Evolutionary conservation across 345 rosid genomes (phyloP).

Genomic region (Murraya koenigii): DNA sequence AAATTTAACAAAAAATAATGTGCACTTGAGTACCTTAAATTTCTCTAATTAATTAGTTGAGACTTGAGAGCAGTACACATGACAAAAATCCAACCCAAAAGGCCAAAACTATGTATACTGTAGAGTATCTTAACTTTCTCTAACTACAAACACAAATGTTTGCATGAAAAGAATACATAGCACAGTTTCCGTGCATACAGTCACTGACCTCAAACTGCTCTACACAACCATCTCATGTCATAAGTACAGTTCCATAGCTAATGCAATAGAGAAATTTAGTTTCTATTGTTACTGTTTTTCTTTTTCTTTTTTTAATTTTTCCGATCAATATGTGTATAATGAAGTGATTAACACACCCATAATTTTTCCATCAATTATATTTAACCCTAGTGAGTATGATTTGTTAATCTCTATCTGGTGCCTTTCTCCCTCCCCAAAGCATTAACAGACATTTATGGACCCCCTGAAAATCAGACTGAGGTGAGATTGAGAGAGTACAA

Average conservation of each 20-base stretch:
- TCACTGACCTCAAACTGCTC: neutral
- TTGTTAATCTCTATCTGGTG: neutral
- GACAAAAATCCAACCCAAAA: too few relatives aligned
- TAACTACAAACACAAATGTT: neutral
- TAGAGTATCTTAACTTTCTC: too few relatives aligned
- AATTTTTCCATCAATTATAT: neutral
- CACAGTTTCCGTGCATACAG: neutral
- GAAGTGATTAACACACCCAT: neutral
- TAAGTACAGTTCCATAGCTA: neutral
- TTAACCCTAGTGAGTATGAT: conserved; percentile 16
- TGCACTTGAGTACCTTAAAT: too few relatives aligned
- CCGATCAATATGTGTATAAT: neutral
- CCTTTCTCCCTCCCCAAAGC: neutral
- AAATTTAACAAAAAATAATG: too few relatives aligned
- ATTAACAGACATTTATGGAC: conserved; percentile 10
- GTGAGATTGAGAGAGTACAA: neutral
- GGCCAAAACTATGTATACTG: too few relatives aligned
- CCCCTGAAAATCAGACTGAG: neutral
- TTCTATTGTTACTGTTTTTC: neutral
- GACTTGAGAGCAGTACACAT: too few relatives aligned
- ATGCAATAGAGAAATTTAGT: neutral
- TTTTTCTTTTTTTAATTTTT: neutral
- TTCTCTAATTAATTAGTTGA: too few relatives aligned
- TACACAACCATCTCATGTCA: neutral
- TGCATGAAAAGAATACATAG: neutral